Percentiles rank a stretch among this genome's conserved stretches.
phyloP scores from a whole-genome alignment of 495 filamentous ascomycete genomes.

The Patellaria atrata region DNA sequence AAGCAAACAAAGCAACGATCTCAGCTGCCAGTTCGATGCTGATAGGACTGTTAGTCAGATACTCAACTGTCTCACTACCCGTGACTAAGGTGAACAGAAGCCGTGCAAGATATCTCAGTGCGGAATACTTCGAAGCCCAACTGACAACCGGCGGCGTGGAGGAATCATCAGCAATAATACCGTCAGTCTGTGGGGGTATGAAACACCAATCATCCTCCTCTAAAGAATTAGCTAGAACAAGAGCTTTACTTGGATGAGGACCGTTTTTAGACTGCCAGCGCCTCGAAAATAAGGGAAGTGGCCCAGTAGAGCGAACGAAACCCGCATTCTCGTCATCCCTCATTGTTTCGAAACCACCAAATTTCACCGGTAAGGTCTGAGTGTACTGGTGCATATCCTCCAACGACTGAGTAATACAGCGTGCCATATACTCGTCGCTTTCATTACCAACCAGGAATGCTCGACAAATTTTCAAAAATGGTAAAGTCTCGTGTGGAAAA shows the following conservation, averaged over 20 bases:
- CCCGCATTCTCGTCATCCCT: slow-evolving; percentile 77
- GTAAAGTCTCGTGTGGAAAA: slow-evolving; percentile 77
- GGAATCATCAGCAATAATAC: slow-evolving; percentile 30
- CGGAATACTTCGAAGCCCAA: slow-evolving; percentile 64
- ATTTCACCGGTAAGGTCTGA: slow-evolving; percentile 48
- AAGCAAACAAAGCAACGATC: slow-evolving; percentile 47
- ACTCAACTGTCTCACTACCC: slow-evolving; percentile 16
- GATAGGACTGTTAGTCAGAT: slow-evolving; percentile 11
- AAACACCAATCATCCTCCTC: slow-evolving; percentile 8
- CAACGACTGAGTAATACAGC: slow-evolving; percentile 31
- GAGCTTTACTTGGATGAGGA: background rate
- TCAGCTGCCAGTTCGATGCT: slow-evolving; percentile 42
- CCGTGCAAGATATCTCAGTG: slow-evolving; percentile 59
- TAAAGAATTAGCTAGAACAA: too few species aligned
- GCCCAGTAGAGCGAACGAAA: slow-evolving; percentile 37
- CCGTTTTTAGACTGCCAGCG: background rate
- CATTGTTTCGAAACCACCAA: slow-evolving; percentile 54
- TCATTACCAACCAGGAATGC: slow-evolving; percentile 36
- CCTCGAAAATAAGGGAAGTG: slow-evolving; percentile 37
- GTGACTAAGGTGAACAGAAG: slow-evolving; percentile 37
- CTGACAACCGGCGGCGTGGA: slow-evolving; percentile 48
- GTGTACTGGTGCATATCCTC: slow-evolving; percentile 53
- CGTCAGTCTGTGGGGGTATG: slow-evolving; percentile 11
- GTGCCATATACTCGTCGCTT: too few species aligned
- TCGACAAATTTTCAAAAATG: slow-evolving; percentile 55